Evolutionary conservation across 306 rosid genomes (phyloP).

Genomic region (Canavalia ensiformis): DNA sequence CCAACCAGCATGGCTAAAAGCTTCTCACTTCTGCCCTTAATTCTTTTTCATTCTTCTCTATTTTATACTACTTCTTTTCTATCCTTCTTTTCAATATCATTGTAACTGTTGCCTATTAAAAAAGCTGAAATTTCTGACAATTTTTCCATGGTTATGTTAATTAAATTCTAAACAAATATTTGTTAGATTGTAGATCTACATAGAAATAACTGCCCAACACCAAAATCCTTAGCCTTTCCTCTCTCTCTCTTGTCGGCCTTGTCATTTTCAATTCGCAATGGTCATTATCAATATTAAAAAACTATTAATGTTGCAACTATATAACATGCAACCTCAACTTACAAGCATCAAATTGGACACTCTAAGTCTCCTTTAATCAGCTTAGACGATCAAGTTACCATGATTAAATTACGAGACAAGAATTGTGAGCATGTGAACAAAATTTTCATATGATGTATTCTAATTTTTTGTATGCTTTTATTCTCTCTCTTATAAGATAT

Average conservation of each 20-base stretch:
- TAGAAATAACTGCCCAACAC: slow-evolving; percentile 43
- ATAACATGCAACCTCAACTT: slow-evolving; percentile 18
- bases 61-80: neutral
- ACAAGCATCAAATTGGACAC: slow-evolving; percentile 2
- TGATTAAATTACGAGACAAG: no score
- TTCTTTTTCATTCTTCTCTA: slow-evolving; percentile 5
- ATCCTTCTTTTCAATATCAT: slow-evolving; percentile 46
- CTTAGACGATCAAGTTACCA: no score
- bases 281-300: slow-evolving; percentile 44
- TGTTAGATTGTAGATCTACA: slow-evolving; percentile 40
- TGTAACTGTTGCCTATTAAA: slow-evolving; percentile 42
- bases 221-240: neutral
- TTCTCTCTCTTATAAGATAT: no score
- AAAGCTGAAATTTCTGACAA: slow-evolving; percentile 64
- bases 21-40: slow-evolving; percentile 18
- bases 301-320: slow-evolving; percentile 12
- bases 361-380: neutral
- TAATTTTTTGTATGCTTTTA: no score
- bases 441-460: no score
- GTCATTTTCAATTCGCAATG: slow-evolving; percentile 49
- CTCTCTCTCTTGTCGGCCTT: slow-evolving; percentile 42
- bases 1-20: slow-evolving; percentile 62
- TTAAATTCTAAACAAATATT: slow-evolving; percentile 27
- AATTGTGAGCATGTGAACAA: no score
- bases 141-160: slow-evolving; percentile 66